Percentiles rank a stretch among this genome's conserved stretches.
phyloP scores from a whole-genome alignment of 169 alveolate genomes.

The Neospora caninum region DNA sequence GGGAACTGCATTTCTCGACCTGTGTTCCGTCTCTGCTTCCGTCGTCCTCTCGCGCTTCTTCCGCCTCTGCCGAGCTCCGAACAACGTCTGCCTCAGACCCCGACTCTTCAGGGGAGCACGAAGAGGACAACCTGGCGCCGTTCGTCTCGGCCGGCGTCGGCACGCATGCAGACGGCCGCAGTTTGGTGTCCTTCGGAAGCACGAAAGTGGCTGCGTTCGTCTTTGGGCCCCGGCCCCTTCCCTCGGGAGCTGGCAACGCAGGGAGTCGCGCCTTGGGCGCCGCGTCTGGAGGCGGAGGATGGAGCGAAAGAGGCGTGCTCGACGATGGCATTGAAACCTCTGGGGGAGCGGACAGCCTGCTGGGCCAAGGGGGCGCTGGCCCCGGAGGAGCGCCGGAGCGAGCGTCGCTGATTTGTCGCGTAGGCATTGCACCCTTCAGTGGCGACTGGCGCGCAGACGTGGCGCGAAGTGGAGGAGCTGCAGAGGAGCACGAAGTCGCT shows the following conservation, averaged over 20 bases:
- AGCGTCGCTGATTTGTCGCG: not conserved
- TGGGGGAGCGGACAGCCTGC: not conserved
- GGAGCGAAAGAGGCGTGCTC: not conserved
- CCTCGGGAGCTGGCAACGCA: not conserved
- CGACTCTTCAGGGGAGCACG: not conserved
- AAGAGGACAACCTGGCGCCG: not conserved
- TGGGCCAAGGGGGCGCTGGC: not conserved
- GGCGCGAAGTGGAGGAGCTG: not conserved
- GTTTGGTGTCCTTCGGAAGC: constrained; percentile 4
- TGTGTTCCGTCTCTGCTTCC: not conserved
- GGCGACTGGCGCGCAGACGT: not conserved
- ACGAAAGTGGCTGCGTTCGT: constrained; percentile 23
- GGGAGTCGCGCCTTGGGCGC: not conserved
- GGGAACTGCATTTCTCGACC: constrained; percentile 16
- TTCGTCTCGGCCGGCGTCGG: not conserved
- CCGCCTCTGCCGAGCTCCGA: not conserved
- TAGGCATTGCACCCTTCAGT: not conserved
- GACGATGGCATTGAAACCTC: not conserved
- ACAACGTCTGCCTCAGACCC: too few species aligned
- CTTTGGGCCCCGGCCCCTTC: constrained; percentile 19
- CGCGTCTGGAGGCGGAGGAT: not conserved
- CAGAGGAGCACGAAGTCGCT: constrained; percentile 7
- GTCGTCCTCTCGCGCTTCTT: not conserved
- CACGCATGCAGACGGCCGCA: constrained; percentile 8
- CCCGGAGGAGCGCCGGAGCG: not conserved